Conservation (phyloP, 306 rosid species). For the Cicer yamashitae region DNA sequence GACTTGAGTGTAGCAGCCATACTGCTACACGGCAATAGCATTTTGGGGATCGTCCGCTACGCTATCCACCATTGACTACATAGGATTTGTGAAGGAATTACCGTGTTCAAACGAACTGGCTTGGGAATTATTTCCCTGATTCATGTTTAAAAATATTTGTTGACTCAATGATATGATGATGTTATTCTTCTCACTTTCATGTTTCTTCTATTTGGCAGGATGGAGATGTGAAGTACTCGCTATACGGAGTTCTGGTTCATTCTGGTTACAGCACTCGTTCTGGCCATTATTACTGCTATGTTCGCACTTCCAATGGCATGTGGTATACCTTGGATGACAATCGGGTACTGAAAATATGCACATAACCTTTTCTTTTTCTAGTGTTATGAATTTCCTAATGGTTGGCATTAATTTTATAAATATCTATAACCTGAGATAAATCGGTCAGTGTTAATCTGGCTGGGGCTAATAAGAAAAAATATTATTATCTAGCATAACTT, state of each 20-base stretch:
- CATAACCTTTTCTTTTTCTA: neutral
- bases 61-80: too few species aligned
- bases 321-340: constrained; percentile 96
- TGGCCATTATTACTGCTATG: constrained; percentile 92
- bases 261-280: constrained; percentile 85
- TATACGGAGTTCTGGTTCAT: constrained; percentile 94
- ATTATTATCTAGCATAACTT: neutral
- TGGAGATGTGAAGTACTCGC: constrained; percentile 84
- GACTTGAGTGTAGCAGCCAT: too few species aligned
- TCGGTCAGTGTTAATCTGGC: neutral
- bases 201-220: constrained; percentile 57
- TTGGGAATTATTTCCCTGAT: neutral
- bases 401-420: neutral
- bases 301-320: constrained; percentile 88
- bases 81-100: neutral
- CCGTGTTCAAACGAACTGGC: neutral
- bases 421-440: constrained; percentile 1
- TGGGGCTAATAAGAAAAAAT: neutral
- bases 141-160: neutral
- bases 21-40: too few species aligned
- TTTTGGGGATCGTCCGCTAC: too few species aligned
- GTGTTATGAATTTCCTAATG: neutral
- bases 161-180: constrained; percentile 17
- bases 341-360: constrained; percentile 57
- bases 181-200: constrained; percentile 2